Evolutionary conservation across 306 rosid genomes (phyloP), one percentile per base, ranked within the genome.

Genomic region (Sesbania bispinosa): DNA sequence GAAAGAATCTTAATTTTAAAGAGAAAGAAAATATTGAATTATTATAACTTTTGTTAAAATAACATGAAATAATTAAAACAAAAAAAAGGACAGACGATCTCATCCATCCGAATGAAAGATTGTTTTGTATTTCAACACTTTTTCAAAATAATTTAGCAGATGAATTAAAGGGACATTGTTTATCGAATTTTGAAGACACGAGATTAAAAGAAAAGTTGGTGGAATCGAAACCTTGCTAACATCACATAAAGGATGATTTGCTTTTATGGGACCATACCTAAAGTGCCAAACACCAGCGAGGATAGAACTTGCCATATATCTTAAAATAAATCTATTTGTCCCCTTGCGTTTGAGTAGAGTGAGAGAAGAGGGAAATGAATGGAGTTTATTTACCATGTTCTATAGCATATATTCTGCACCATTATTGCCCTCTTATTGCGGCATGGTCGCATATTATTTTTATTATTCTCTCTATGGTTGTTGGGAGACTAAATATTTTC

Each of bases 351-450:
- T 48, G 11, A 50, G 7, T 36, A 4, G 14, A 1, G 51, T 3
- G 69, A 2, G 69, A 51, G 66, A 32, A 13, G 35, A 42, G 9
- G 30, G 35, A 18, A 20, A n/a, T 7, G 18, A 42, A 50, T 50
- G 41, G 52, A 53, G 79, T 50, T n/a, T n/a, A n/a, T n/a, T n/a
- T 48, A 1, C 27, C 16, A 62, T 50, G 19, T 63, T 63, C 19
- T 32, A 55, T 9, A 48, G 80, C 35, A 76, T 76, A 57, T 67
- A 58, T 75, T 76, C 80, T 24, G 15, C 5, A 14, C 29, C 42
- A 76, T 66, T 32, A 29, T 45, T 29, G 23, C 23, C 50, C 69
- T 57, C 23, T 14, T 3, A 30, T 75, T 33, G 14, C 50, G 27
- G n/a, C 50, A 39, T 74, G 55, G 32, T 27, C 33, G 69, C 51